phyloP scores from a whole-genome alignment of 73 alveolate species.

The Diophrys sp. region DNA sequence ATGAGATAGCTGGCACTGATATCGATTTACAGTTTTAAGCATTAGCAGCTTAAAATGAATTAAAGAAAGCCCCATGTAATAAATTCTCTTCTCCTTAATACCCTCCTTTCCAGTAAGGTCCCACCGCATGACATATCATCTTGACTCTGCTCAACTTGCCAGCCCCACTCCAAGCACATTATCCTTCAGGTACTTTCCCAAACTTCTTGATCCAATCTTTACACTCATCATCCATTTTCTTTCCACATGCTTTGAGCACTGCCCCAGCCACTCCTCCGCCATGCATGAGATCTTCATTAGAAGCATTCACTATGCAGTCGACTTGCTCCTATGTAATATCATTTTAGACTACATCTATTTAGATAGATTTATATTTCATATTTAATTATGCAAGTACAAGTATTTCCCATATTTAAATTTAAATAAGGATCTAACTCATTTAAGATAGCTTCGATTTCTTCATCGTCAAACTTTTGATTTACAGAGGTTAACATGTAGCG shows the following conservation, averaged over 20 bases:
- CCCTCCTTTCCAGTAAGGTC: conserved; percentile 73
- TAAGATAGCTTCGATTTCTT: conserved; percentile 43
- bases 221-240: conserved; percentile 40
- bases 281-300: conserved; percentile 5
- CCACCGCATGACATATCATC: conserved; percentile 82
- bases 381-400: background rate
- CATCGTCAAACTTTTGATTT: conserved; percentile 19
- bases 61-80: conserved; percentile 10
- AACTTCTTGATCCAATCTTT: conserved; percentile 49
- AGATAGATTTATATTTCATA: too few relatives aligned
- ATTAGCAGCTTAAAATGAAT: too few relatives aligned
- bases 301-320: conserved; percentile 12
- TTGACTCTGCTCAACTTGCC: conserved; percentile 72
- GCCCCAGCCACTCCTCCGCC: conserved; percentile 56
- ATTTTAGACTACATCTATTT: too few relatives aligned
- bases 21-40: too few relatives aligned
- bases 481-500: conserved; percentile 1
- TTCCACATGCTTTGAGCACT: conserved; percentile 78
- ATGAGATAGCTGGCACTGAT: conserved; percentile 17
- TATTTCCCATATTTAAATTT: background rate
- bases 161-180: conserved; percentile 70
- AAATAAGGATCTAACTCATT: conserved; percentile 53
- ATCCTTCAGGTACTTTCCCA: conserved; percentile 58
- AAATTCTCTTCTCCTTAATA: conserved; percentile 9
- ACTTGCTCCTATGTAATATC: conserved; percentile 4